Base-by-base conservation (phyloP, 805 yeast species). In the Candida orba region DNA sequence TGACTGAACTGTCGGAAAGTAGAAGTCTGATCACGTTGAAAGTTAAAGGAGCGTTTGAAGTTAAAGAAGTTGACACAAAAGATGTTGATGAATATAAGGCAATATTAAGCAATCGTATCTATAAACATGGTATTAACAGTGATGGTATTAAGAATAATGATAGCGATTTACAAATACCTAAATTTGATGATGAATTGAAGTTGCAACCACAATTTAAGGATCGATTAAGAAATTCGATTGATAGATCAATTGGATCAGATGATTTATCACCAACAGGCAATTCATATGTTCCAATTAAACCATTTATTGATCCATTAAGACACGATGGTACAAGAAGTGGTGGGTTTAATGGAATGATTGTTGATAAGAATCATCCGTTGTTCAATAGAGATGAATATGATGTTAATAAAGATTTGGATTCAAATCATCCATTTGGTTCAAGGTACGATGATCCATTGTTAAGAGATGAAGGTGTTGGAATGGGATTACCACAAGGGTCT, bases 131-230 rank as follows among this genome's bases (percentile, higher is more conserved):
- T 25, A n/a, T n/a, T 17, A n/a, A n/a, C n/a, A n/a, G n/a, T n/a
- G n/a, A n/a, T n/a, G n/a, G n/a, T n/a, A n/a, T n/a, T n/a, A n/a
- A n/a, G n/a, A n/a, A n/a, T n/a, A n/a, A n/a, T n/a, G n/a, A n/a
- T n/a, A n/a, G n/a, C n/a, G n/a, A n/a, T n/a, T n/a, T n/a, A n/a
- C n/a, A n/a, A n/a, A n/a, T n/a, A n/a, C 81, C 81, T 1, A 75
- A 66, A 30, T 77, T 73, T 46, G 78, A 73, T 22, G 78, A 73
- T 52, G 82, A 77, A 49, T 69, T 68, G 41, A 75, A 76, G 50
- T 56, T 60, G 2, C 58, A 52, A 35, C 31, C 31, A 9, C 20
- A 9, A 13, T 13, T 8, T 36, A 40, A 24, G 31, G 31, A 15
- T 23, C 41, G 17, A 9, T 17, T 47, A 49, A 66, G 69, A 25